phyloP scores from a whole-genome alignment of 108 stramenopile species.

The Pseudonitzschia pungens region DNA sequence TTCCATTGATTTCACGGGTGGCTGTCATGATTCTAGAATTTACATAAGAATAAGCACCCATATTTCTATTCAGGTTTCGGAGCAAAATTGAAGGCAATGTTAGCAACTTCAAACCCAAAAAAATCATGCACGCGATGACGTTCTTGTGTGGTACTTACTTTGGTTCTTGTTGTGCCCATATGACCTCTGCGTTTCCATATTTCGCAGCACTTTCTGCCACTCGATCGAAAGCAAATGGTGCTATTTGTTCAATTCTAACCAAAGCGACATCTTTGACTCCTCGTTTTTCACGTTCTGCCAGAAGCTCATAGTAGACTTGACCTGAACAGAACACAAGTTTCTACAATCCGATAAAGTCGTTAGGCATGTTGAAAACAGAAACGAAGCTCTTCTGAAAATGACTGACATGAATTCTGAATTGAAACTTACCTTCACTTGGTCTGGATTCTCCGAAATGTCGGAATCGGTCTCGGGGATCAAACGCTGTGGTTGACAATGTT shows the following conservation, averaged over 20 bases:
- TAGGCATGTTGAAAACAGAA: background rate
- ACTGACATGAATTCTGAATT: background rate
- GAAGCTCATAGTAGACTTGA: slow-evolving; percentile 98
- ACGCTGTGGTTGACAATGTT: slow-evolving; percentile 38
- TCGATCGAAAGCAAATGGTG: slow-evolving; percentile 97
- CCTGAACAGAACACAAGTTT: slow-evolving; percentile 95
- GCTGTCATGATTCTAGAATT: slow-evolving; percentile 94
- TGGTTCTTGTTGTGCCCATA: slow-evolving; percentile 96
- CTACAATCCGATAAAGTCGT: slow-evolving; percentile 19
- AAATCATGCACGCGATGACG: background rate
- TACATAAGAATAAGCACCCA: slow-evolving; percentile 94
- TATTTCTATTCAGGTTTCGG: slow-evolving; percentile 70
- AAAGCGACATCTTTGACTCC: slow-evolving; percentile 90
- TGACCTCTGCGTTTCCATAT: slow-evolving; percentile 93
- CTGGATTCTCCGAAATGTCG: slow-evolving; percentile 68
- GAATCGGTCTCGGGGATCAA: slow-evolving; percentile 81
- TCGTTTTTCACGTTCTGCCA: slow-evolving; percentile 82
- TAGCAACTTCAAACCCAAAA: background rate
- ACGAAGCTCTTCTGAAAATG: background rate
- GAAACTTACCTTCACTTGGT: slow-evolving; percentile 72
- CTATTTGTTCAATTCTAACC: slow-evolving; percentile 96
- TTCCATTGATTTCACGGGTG: slow-evolving; percentile 87
- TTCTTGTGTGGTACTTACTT: slow-evolving; percentile 45
- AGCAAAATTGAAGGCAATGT: background rate
- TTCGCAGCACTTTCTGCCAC: slow-evolving; percentile 73